Base-by-base conservation (phyloP, 1,284 basidiomycete species). In the Leucoagaricus sp. region DNA sequence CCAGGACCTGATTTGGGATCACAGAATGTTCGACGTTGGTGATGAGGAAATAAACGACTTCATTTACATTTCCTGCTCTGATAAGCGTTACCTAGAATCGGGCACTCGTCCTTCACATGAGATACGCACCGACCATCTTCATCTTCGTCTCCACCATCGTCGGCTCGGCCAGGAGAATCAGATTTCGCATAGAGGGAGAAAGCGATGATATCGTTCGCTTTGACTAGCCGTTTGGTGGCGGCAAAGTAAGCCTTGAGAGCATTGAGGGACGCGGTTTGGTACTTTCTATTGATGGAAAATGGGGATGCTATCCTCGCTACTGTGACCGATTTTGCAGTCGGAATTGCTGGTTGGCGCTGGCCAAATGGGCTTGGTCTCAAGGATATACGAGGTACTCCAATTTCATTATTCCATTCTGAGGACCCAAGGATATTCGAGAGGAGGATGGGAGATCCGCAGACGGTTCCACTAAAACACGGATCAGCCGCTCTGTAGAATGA, bases 241-340 rank as follows among this genome's bases (percentile, higher is more conserved):
- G 81, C 75, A 66, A 98, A 94, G 67, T 91, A 84, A 2, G 68
- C 59, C 56, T 86, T 89, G 59, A 98, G 72, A 4, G 86, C 85
- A 12, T 77, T 75, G 12, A 95, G 70, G 68, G 92, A 91, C 6
- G 86, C 69, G 0, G 79, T 68, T 65, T 97, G 91, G 65, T 92
- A 92, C 31, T 77, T 73, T 55, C 88, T 87, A 68, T 89, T 86
- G 4, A 84, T 85, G 1, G 91, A 87, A 59, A 89, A 73, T 0
- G 94, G 86, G 0, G 94, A 94, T 0, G 93, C 89, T 3, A 99
- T 79, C 17, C 94, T 84, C 1, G 94, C 89, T 34, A 99, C 76
- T 1, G 90, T 92, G 29, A 98, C 77, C 4, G 83, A 77, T 54
- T 75, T 77, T 1, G 94, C 94, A 8, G 74, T 82, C 0, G 94